Conservation (phyloP, 176 grass and related monocot genomes). For the Typha latifolia region DNA sequence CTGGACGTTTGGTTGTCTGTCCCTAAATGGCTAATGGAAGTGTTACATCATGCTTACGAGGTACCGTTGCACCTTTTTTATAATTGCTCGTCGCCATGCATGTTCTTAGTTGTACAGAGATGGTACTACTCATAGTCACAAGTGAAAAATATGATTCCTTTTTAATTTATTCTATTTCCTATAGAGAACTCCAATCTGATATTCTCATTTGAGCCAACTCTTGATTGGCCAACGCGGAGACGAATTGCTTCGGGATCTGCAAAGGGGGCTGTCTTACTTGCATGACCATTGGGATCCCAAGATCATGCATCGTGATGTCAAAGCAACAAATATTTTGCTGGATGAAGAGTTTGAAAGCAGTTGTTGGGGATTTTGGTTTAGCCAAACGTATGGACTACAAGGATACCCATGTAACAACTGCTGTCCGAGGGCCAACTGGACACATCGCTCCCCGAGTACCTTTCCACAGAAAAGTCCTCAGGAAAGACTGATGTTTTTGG, state of each 20-base stretch:
- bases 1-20: slow-evolving; percentile 58
- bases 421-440: slow-evolving; percentile 49
- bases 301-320: slow-evolving; percentile 60
- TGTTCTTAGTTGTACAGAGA: background rate
- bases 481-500: slow-evolving; percentile 66
- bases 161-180: too few species aligned
- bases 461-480: slow-evolving; percentile 47
- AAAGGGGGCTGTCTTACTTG: slow-evolving; percentile 55
- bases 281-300: slow-evolving; percentile 55
- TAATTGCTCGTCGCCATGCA: too few species aligned
- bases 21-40: slow-evolving; percentile 78
- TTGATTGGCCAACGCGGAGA: slow-evolving; percentile 43
- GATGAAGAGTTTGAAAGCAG: slow-evolving; percentile 48
- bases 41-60: slow-evolving; percentile 64
- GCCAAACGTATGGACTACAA: slow-evolving; percentile 58
- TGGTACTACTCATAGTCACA: too few species aligned
- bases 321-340: slow-evolving; percentile 55
- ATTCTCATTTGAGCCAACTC: slow-evolving; percentile 23
- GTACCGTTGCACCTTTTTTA: slow-evolving; percentile 14
- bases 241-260: slow-evolving; percentile 44
- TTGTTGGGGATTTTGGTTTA: slow-evolving; percentile 58
- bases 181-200: too few species aligned
- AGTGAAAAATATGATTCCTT: too few species aligned
- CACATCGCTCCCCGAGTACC: slow-evolving; percentile 49
- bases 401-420: slow-evolving; percentile 46